Evolutionary conservation across 139 green algal species (phyloP).

Genomic region (Desmodesmus armatus): DNA sequence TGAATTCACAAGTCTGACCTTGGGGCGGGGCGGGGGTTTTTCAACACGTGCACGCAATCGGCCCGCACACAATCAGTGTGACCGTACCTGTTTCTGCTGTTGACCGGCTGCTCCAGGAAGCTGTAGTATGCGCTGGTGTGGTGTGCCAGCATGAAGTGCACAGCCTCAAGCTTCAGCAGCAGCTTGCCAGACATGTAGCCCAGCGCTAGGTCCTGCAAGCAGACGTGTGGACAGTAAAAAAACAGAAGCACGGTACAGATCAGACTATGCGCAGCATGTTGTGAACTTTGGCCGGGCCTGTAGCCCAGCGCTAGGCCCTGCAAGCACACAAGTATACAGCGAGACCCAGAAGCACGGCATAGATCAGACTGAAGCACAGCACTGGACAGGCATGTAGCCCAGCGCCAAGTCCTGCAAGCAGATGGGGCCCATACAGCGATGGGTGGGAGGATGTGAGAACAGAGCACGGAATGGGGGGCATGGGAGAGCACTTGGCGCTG

Average conservation of each 20-base stretch:
- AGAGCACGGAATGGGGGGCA: too few relatives aligned
- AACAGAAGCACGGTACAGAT: too few relatives aligned
- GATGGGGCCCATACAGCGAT: too few relatives aligned
- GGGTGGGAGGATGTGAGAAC: too few relatives aligned
- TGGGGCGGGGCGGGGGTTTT: too few relatives aligned
- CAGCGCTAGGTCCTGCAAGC: conserved; percentile 84
- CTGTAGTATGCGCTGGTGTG: conserved; percentile 88
- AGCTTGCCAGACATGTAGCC: conserved; percentile 99
- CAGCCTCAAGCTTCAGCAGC: conserved; percentile 93
- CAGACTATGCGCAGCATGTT: neutral
- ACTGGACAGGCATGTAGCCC: conserved; percentile 97
- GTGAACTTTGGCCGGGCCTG: conserved; percentile 91
- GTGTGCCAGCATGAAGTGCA: conserved; percentile 86
- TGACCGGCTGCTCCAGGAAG: conserved; percentile 87
- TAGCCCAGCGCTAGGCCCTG: conserved; percentile 94
- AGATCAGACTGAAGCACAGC: neutral
- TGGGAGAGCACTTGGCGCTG: too few relatives aligned
- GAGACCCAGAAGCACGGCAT: neutral
- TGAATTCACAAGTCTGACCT: too few relatives aligned
- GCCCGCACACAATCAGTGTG: neutral
- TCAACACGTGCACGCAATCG: neutral
- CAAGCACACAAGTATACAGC: neutral
- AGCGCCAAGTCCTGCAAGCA: conserved; percentile 79
- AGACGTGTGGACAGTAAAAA: neutral
- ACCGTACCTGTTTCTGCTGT: conserved; percentile 75